Percentiles rank a stretch among this genome's conserved stretches.
These are phyloP conservation scores for Aegilops speltoides DNA, from an alignment of 176 grass and related monocot genomes.

Conservation along the genomic window DNA sequence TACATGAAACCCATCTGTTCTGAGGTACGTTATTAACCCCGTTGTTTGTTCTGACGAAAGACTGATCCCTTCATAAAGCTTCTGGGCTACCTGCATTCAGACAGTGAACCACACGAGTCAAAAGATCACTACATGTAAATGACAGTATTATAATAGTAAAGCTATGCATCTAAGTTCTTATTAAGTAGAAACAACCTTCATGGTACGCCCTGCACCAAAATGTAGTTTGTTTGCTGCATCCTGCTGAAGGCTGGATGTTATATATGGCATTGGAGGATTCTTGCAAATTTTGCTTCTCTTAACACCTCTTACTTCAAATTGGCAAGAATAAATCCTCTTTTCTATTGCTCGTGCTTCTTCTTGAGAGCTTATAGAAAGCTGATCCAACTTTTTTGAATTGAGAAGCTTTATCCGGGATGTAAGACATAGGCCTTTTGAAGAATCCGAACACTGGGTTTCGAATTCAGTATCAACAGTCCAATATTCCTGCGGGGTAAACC, in stretches of 20 bases:
- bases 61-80: conserved; percentile 88
- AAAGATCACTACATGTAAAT: conserved; percentile 21
- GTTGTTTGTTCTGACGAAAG: conserved; percentile 85
- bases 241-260: conserved; percentile 96
- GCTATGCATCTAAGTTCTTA: conserved; percentile 17
- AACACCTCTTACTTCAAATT: conserved; percentile 65
- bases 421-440: conserved; percentile 39
- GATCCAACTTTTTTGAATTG: conserved; percentile 75
- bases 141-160: neutral
- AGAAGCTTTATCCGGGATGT: conserved; percentile 70
- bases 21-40: conserved; percentile 93
- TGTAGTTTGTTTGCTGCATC: conserved; percentile 81
- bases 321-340: conserved; percentile 51
- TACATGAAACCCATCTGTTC: conserved; percentile 98
- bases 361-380: conserved; percentile 72
- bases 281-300: conserved; percentile 75
- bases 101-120: conserved; percentile 8
- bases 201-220: conserved; percentile 69
- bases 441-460: conserved; percentile 35
- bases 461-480: conserved; percentile 71
- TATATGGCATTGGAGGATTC: conserved; percentile 85
- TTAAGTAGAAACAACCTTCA: conserved; percentile 74
- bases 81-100: conserved; percentile 82
- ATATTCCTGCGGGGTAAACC: conserved; percentile 78
- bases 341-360: conserved; percentile 60